Percentiles rank a stretch among this genome's conserved stretches.
phyloP scores from a whole-genome alignment of 257 asterid species.

The Scutellaria minor region DNA sequence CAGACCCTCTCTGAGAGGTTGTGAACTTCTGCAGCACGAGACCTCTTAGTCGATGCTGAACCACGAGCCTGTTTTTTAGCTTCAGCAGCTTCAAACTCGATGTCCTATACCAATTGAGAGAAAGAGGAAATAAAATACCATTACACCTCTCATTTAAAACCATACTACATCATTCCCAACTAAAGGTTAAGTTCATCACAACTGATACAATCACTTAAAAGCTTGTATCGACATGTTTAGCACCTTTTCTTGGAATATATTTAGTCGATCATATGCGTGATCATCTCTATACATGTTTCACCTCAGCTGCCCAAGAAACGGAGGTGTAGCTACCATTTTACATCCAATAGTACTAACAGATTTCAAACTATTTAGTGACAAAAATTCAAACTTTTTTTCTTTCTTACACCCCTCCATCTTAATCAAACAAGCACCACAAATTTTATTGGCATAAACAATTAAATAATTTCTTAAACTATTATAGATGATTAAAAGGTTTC shows the following conservation, averaged over 20 bases:
- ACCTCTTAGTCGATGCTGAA: conserved; percentile 63
- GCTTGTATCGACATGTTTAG: too few relatives aligned
- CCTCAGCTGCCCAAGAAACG: background rate
- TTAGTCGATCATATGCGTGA: background rate
- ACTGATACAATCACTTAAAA: background rate
- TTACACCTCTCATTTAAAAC: background rate
- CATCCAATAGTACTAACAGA: too few relatives aligned
- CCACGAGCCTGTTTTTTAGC: conserved; percentile 55
- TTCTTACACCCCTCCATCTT: background rate
- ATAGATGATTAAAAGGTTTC: too few relatives aligned
- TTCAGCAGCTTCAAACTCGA: conserved; percentile 54
- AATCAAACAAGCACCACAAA: too few relatives aligned
- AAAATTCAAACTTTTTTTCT: too few relatives aligned
- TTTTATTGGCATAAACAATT: too few relatives aligned
- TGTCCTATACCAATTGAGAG: conserved; percentile 47
- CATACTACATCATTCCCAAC: background rate
- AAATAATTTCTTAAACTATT: too few relatives aligned
- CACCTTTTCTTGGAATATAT: too few relatives aligned
- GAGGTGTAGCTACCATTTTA: background rate
- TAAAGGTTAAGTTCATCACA: background rate
- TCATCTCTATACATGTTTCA: background rate
- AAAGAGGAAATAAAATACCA: too few relatives aligned
- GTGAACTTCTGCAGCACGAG: conserved; percentile 88
- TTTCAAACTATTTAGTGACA: too few relatives aligned
- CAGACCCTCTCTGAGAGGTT: conserved; percentile 74